Percentiles rank a stretch among this genome's conserved stretches.
These are phyloP conservation scores for Ascochyta clinopodiicola DNA, from an alignment of 2,329 filamentous ascomycete species.

Conservation along the genomic window DNA sequence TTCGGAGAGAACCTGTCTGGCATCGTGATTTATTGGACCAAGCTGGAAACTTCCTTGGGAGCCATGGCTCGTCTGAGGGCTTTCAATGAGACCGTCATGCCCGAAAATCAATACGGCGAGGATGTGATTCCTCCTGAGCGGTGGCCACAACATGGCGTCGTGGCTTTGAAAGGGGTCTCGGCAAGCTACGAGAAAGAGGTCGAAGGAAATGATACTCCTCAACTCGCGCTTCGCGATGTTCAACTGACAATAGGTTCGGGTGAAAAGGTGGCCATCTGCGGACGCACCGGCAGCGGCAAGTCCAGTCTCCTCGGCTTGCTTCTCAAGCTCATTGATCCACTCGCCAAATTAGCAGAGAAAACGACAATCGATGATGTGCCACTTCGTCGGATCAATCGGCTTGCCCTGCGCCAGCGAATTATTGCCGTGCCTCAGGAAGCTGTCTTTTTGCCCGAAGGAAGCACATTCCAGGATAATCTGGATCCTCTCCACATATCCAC, in stretches of 20 bases:
- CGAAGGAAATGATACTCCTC: neutral
- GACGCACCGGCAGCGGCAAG: slow-evolving; percentile 56
- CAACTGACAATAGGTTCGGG: slow-evolving; percentile 53
- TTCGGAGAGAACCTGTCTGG: slow-evolving; percentile 16
- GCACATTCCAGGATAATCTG: slow-evolving; percentile 53
- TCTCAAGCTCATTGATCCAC: slow-evolving; percentile 19
- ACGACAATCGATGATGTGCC: slow-evolving; percentile 14
- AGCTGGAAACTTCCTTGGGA: slow-evolving; percentile 28
- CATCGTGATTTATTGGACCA: slow-evolving; percentile 21
- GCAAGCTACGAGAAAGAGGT: slow-evolving; percentile 31
- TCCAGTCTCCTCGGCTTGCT: slow-evolving; percentile 15
- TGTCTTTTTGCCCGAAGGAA: slow-evolving; percentile 52
- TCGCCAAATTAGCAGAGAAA: slow-evolving; percentile 1
- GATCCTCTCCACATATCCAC: slow-evolving; percentile 48
- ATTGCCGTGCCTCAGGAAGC: slow-evolving; percentile 58
- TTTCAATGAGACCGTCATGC: slow-evolving; percentile 17
- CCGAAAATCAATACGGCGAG: slow-evolving; percentile 24
- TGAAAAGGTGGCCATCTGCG: slow-evolving; percentile 57
- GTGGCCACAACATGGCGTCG: slow-evolving; percentile 40
- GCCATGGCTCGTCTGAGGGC: slow-evolving; percentile 26
- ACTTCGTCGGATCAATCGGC: slow-evolving; percentile 12
- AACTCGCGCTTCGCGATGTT: slow-evolving; percentile 32
- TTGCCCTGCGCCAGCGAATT: slow-evolving; percentile 35
- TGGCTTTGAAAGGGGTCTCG: slow-evolving; percentile 47
- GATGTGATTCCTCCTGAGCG: slow-evolving; percentile 17